A percentile compares a stretch with the other conserved stretches of the same genome.
Evolutionary conservation across 345 rosid species (phyloP).

Genomic region (Corchorus capsularis): DNA sequence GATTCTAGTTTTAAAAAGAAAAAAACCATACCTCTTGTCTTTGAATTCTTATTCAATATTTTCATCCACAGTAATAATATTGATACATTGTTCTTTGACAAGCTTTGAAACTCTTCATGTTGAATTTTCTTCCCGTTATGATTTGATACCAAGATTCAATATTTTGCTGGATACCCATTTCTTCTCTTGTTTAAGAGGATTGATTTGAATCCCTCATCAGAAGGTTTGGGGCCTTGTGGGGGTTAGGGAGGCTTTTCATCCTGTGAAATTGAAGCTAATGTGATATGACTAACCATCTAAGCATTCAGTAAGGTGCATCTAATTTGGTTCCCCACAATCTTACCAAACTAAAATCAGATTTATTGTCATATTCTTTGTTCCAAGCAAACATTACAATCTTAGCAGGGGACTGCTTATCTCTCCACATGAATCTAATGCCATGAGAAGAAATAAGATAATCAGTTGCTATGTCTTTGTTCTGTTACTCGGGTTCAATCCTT

Average conservation of each 20-base stretch:
- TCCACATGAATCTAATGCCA: neutral
- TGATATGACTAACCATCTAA: no score
- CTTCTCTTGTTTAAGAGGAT: neutral
- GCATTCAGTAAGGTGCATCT: no score
- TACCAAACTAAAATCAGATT: no score
- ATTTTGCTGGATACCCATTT: neutral
- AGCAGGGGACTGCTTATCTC: no score
- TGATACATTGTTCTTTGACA: neutral
- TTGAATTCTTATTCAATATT: neutral
- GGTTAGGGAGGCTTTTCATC: no score
- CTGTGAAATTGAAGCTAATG: no score
- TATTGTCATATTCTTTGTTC: no score
- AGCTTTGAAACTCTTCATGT: neutral
- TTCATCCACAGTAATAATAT: neutral
- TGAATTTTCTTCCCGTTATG: neutral
- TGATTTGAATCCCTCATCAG: neutral
- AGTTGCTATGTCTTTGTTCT: no score
- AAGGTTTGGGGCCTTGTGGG: no score
- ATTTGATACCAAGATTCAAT: neutral
- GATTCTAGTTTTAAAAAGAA: neutral
- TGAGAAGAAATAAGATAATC: neutral
- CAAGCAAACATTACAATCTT: no score
- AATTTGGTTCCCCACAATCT: no score
- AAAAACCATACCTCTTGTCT: neutral
- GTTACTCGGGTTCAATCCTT: no score